phyloP scores from a whole-genome alignment of 164 flowering plant genomes.

The Magnolia kwangsiensis region DNA sequence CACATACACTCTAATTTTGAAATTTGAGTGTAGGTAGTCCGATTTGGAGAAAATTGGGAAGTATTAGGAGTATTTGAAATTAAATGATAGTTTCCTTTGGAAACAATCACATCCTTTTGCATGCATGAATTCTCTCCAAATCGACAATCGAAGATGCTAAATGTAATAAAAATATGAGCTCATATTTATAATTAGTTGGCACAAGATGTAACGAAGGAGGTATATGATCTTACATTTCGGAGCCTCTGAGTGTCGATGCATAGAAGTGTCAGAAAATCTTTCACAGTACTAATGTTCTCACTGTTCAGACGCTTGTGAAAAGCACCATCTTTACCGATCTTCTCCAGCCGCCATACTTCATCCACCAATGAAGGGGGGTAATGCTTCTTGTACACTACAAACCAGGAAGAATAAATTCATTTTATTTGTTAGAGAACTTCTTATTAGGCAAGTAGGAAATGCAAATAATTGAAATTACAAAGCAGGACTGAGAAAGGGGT shows the following conservation, averaged over 20 bases:
- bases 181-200: neutral
- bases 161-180: neutral
- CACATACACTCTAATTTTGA: too few species aligned
- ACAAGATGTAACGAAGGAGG: conserved; percentile 2
- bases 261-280: conserved; percentile 56
- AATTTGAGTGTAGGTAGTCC: too few species aligned
- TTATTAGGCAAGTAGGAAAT: neutral
- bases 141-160: neutral
- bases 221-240: conserved; percentile 37
- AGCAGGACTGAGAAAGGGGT: neutral
- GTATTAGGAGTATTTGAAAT: too few species aligned
- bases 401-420: conserved; percentile 2
- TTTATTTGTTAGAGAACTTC: neutral
- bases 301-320: conserved; percentile 62
- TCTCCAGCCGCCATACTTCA: conserved; percentile 87
- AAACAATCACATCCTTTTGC: neutral
- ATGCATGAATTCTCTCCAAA: neutral
- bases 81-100: neutral
- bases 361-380: conserved; percentile 69
- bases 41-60: too few species aligned
- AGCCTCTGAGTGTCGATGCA: conserved; percentile 48
- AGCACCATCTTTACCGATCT: conserved; percentile 83
- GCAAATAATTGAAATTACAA: neutral
- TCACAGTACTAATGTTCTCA: conserved; percentile 47
- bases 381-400: conserved; percentile 76